phyloP scores from a whole-genome alignment of 129 eudicot genomes.

The Flaveria linearis region DNA sequence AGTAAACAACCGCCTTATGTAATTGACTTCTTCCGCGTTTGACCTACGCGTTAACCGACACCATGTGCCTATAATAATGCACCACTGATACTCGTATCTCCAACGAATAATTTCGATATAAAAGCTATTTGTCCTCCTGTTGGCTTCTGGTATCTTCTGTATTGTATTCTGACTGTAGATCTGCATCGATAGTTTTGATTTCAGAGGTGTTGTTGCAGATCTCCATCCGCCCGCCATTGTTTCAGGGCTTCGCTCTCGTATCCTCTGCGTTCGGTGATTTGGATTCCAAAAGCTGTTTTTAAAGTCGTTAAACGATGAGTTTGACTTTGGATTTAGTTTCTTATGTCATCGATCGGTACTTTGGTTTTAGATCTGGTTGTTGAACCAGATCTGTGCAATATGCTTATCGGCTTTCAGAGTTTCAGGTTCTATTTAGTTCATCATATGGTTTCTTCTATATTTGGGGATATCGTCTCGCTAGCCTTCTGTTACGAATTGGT shows the following conservation, averaged over 20 bases:
- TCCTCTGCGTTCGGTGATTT: background rate
- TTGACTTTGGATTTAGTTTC: too few relatives aligned
- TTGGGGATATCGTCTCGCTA: too few relatives aligned
- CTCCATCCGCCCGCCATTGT: too few relatives aligned
- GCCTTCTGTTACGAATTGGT: too few relatives aligned
- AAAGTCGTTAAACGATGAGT: too few relatives aligned
- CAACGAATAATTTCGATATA: background rate
- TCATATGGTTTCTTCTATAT: too few relatives aligned
- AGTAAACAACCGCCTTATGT: background rate
- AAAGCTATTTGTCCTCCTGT: background rate
- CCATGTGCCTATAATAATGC: background rate
- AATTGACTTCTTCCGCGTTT: conserved; percentile 2
- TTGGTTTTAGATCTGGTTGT: too few relatives aligned
- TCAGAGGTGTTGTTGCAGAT: background rate
- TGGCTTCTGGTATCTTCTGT: background rate
- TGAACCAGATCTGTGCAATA: too few relatives aligned
- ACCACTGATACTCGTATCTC: background rate
- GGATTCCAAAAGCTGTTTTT: background rate
- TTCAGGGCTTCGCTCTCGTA: background rate
- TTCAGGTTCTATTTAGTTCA: too few relatives aligned
- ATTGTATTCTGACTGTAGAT: background rate
- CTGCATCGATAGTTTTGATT: background rate
- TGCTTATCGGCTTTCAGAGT: too few relatives aligned
- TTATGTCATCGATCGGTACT: too few relatives aligned
- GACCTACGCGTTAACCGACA: background rate